Percentiles rank a stretch among this genome's conserved stretches.
Conservation (phyloP, 164 flowering plant genomes). For the Kingdonia uniflora region DNA sequence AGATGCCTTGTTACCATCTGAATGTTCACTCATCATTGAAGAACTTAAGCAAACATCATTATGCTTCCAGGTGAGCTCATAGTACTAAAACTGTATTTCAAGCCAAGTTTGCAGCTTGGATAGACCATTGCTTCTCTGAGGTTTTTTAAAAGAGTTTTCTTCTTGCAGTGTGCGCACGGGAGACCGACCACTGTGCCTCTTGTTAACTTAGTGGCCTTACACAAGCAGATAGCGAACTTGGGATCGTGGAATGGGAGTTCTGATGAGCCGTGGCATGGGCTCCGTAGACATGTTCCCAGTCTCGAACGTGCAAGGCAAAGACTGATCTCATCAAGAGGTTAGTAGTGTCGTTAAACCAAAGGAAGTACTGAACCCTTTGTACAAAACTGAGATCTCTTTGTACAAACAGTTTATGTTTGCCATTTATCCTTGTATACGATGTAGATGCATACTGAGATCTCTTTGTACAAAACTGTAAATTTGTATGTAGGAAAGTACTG, state of each 20-base stretch:
- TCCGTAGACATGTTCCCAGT: conserved; percentile 34
- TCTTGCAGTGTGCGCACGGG: conserved; percentile 94
- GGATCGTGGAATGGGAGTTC: conserved; percentile 14
- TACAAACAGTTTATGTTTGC: too few relatives aligned
- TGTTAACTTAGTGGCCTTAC: conserved; percentile 70
- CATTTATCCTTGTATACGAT: too few relatives aligned
- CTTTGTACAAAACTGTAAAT: too few relatives aligned
- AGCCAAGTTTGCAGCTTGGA: neutral
- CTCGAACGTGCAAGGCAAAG: conserved; percentile 47
- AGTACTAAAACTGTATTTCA: neutral
- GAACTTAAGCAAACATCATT: conserved; percentile 79
- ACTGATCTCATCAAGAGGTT: conserved; percentile 21
- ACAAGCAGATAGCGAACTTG: conserved; percentile 49
- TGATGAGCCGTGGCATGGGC: conserved; percentile 56
- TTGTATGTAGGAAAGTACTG: too few relatives aligned
- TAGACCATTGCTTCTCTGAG: neutral
- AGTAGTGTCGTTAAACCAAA: too few relatives aligned
- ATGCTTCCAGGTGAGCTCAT: conserved; percentile 74
- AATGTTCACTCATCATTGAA: conserved; percentile 87
- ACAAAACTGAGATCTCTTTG: too few relatives aligned
- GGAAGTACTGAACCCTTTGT: too few relatives aligned
- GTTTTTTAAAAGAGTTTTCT: too few relatives aligned
- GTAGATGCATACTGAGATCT: too few relatives aligned
- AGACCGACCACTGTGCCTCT: conserved; percentile 90
- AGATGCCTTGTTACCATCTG: conserved; percentile 82